Conservation (phyloP, 163 green algal genomes). For the Picocystis sp. region DNA sequence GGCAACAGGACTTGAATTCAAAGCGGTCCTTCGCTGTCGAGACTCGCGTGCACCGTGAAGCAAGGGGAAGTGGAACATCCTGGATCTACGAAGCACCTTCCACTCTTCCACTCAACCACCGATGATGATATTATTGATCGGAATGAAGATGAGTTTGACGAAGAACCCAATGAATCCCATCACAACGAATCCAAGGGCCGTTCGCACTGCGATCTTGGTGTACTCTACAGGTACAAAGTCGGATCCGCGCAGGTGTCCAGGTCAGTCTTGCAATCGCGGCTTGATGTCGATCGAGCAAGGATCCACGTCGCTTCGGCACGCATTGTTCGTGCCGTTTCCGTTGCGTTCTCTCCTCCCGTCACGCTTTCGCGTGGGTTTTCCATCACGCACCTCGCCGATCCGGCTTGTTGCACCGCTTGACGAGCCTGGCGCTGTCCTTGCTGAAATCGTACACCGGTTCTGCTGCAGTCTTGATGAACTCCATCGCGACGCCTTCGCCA, state of each 20-base stretch:
- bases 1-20: no score
- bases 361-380: background rate
- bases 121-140: slow-evolving; percentile 38
- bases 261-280: background rate
- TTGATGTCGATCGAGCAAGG: background rate
- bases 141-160: slow-evolving; percentile 90
- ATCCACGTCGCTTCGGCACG: background rate
- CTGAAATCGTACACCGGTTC: slow-evolving; percentile 62
- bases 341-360: background rate
- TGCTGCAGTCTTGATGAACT: background rate
- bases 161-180: slow-evolving; percentile 97
- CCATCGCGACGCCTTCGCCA: no score
- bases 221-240: slow-evolving; percentile 48
- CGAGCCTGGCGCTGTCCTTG: slow-evolving; percentile 66
- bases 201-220: slow-evolving; percentile 63
- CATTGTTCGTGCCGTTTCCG: background rate
- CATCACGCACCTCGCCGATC: slow-evolving; percentile 52
- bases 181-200: slow-evolving; percentile 74
- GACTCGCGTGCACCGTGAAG: no score
- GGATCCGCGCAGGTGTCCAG: background rate
- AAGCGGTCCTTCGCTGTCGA: no score
- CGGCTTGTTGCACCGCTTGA: slow-evolving; percentile 85
- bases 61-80: no score
- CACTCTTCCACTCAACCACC: no score
- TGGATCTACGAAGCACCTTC: no score